A percentile compares a stretch with the other conserved stretches of the same genome.
Conservation (phyloP, 75 land plant genomes). For the Sequoia sempervirens region DNA sequence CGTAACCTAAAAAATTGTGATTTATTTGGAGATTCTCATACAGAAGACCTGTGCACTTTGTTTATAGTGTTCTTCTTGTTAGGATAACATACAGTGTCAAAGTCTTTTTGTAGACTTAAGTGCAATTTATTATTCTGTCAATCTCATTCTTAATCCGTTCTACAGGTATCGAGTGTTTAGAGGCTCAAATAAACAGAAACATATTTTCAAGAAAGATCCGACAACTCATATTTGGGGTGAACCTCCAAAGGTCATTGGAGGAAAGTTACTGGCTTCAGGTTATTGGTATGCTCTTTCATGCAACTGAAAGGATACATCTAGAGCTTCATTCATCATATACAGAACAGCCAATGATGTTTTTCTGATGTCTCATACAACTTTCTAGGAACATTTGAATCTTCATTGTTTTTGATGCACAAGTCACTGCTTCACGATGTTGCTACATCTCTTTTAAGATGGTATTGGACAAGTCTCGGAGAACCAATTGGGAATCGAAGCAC, state of each 20-base stretch:
- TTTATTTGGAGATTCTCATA: background rate
- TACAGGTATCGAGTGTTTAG: slow-evolving; percentile 78
- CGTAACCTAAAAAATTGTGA: background rate
- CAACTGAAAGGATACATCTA: background rate
- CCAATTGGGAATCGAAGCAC: background rate
- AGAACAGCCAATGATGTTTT: background rate
- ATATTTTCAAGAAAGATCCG: slow-evolving; percentile 83
- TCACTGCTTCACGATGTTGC: background rate
- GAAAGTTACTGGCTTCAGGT: slow-evolving; percentile 91
- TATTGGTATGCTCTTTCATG: slow-evolving; percentile 65
- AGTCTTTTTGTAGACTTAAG: background rate
- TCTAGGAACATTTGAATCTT: background rate
- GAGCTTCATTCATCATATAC: background rate
- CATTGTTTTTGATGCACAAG: background rate
- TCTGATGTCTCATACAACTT: background rate
- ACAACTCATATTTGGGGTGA: slow-evolving; percentile 83
- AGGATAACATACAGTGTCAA: background rate
- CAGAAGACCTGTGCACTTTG: background rate
- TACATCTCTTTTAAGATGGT: background rate
- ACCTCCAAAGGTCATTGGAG: slow-evolving; percentile 89
- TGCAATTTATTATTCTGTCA: background rate
- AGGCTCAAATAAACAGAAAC: slow-evolving; percentile 94
- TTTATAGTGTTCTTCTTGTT: background rate
- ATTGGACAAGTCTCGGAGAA: background rate
- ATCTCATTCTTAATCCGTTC: background rate